phyloP scores from a whole-genome alignment of 2,329 filamentous ascomycete species.

The Aaosphaeria arxii region DNA sequence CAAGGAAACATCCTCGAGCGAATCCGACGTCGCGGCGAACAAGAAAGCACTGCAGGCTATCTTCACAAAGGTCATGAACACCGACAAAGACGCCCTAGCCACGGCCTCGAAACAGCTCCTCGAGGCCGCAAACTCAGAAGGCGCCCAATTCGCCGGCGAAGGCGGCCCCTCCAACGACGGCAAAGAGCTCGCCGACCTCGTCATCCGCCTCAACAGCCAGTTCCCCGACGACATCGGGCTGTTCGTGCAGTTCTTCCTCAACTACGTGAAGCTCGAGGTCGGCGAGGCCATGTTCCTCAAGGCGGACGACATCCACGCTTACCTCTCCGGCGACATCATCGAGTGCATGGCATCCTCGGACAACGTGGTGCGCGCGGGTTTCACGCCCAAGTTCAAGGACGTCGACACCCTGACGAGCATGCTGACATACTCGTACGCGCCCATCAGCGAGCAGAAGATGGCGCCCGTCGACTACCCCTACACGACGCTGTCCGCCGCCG shows the following conservation, averaged over 20 bases:
- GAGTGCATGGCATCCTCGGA: constrained; percentile 99
- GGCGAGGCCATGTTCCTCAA: constrained; percentile 96
- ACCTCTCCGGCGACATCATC: constrained; percentile 89
- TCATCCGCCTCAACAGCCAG: constrained; percentile 72
- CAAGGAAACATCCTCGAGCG: constrained; percentile 48
- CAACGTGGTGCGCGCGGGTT: constrained; percentile 94
- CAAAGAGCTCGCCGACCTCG: constrained; percentile 71
- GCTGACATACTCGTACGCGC: constrained; percentile 93
- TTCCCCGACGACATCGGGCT: constrained; percentile 87
- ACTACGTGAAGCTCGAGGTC: constrained; percentile 82
- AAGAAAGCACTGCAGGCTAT: constrained; percentile 73
- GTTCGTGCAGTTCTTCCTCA: constrained; percentile 96
- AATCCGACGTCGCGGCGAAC: constrained; percentile 53
- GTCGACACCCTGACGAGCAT: constrained; percentile 83
- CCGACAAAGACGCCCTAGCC: constrained; percentile 63
- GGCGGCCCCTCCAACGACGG: constrained; percentile 67
- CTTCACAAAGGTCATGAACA: constrained; percentile 80
- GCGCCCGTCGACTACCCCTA: constrained; percentile 80
- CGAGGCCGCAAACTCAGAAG: constrained; percentile 65
- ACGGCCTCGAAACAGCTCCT: constrained; percentile 68
- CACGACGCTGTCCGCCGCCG: constrained; percentile 73
- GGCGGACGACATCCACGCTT: constrained; percentile 96
- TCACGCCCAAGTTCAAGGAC: constrained; percentile 99
- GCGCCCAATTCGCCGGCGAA: constrained; percentile 69
- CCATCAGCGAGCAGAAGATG: constrained; percentile 95